phyloP scores from a whole-genome alignment of 345 rosid species.

The Boechera stricta region DNA sequence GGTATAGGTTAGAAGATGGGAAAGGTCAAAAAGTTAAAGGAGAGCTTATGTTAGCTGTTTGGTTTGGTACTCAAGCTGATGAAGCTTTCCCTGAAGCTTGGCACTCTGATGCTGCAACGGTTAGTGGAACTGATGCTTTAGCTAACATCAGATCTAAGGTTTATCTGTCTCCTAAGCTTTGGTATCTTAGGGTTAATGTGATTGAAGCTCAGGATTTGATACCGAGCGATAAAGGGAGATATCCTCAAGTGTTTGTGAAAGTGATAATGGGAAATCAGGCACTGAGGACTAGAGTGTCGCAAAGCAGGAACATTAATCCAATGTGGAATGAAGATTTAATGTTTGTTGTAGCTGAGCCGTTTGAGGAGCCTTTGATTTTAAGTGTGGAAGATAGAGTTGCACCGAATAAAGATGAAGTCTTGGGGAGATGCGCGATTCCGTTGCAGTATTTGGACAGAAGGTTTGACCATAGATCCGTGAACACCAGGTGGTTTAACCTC shows the following conservation, averaged over 20 bases:
- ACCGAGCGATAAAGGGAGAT: conserved; percentile 67
- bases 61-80: conserved; percentile 99
- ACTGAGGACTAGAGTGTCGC: conserved; percentile 65
- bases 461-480: conserved; percentile 72
- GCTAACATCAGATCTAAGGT: conserved; percentile 84
- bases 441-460: conserved; percentile 64
- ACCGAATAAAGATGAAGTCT: conserved; percentile 70
- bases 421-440: conserved; percentile 67
- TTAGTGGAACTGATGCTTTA: conserved; percentile 57
- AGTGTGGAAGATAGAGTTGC: conserved; percentile 75
- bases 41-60: conserved; percentile 91
- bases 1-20: conserved; percentile 85
- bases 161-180: conserved; percentile 85
- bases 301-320: conserved; percentile 69
- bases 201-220: conserved; percentile 93
- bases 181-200: conserved; percentile 90
- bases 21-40: conserved; percentile 69
- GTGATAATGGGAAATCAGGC: conserved; percentile 63
- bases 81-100: conserved; percentile 96
- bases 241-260: conserved; percentile 82
- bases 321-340: conserved; percentile 94
- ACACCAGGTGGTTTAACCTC: conserved; percentile 74
- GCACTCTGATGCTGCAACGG: conserved; percentile 93
- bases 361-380: conserved; percentile 78
- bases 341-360: conserved; percentile 92